Conservation (phyloP, 2,329 filamentous ascomycete species). For the Incumbomyces delicatus region DNA sequence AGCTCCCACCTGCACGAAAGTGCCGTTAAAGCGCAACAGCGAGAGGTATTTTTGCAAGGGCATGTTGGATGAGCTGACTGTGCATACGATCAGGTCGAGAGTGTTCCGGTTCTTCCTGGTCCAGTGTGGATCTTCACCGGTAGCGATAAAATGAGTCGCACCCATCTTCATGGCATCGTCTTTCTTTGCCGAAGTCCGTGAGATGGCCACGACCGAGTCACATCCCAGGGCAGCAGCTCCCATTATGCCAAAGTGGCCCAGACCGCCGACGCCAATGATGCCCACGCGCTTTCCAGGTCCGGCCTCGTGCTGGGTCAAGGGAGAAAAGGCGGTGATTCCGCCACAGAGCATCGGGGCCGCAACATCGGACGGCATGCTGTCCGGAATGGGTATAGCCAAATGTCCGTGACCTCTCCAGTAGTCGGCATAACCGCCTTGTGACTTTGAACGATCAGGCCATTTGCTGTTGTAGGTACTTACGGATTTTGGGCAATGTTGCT, state of each 20-base stretch:
- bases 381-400: constrained; percentile 36
- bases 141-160: constrained; percentile 48
- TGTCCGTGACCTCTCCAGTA: constrained; percentile 43
- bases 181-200: constrained; percentile 42
- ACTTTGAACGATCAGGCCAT: constrained; percentile 51
- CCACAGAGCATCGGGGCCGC: constrained; percentile 64
- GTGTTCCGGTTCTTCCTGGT: constrained; percentile 37
- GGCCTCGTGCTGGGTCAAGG: constrained; percentile 55
- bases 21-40: constrained; percentile 50
- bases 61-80: constrained; percentile 52
- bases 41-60: constrained; percentile 52
- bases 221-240: constrained; percentile 62
- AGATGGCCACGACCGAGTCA: constrained; percentile 51
- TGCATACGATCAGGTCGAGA: constrained; percentile 49
- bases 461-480: constrained; percentile 50
- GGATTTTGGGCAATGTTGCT: constrained; percentile 33
- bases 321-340: constrained; percentile 64
- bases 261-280: constrained; percentile 64
- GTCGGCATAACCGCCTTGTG: constrained; percentile 53
- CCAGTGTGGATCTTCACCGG: constrained; percentile 48
- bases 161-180: constrained; percentile 45
- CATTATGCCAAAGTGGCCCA: constrained; percentile 63
- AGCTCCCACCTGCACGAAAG: constrained; percentile 58
- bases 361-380: constrained; percentile 37
- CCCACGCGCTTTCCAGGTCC: constrained; percentile 64